A percentile compares a stretch with the other conserved stretches of the same genome.
Conservation (phyloP, 257 asterid species). For the Echites panduratus region DNA sequence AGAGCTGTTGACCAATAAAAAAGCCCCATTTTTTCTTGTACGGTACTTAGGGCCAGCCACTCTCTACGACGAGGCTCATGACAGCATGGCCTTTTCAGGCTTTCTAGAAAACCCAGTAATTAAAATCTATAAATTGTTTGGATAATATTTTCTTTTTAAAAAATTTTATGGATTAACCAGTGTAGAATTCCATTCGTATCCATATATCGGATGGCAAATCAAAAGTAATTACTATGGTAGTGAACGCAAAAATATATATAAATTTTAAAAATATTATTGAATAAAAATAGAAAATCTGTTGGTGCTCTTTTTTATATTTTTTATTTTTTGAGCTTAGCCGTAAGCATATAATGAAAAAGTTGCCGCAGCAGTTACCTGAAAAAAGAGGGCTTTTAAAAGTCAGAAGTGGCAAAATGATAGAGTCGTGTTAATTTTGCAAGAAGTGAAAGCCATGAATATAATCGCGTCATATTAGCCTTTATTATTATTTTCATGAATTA, state of each 20-base stretch:
- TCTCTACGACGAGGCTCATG: not conserved
- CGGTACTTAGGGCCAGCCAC: not conserved
- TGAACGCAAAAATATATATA: no score
- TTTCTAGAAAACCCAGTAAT: not conserved
- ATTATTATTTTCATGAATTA: not conserved
- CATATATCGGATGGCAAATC: no score
- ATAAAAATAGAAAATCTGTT: no score
- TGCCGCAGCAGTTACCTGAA: not conserved
- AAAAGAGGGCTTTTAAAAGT: not conserved
- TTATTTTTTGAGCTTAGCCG: no score
- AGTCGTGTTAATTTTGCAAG: conserved; percentile 7
- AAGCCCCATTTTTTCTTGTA: not conserved
- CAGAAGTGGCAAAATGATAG: not conserved
- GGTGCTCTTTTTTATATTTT: no score
- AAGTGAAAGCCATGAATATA: not conserved
- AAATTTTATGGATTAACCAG: no score
- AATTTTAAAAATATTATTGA: no score
- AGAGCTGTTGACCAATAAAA: conserved; percentile 13
- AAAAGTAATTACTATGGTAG: no score
- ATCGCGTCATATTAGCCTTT: not conserved
- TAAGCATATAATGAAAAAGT: no score
- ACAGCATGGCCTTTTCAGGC: not conserved
- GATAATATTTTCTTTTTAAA: no score
- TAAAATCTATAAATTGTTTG: no score
- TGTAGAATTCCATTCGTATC: no score